Evolutionary conservation across 2,329 filamentous ascomycete genomes (phyloP), one percentile per base, ranked within the genome.

Genomic region (Colletotrichum sp.): DNA sequence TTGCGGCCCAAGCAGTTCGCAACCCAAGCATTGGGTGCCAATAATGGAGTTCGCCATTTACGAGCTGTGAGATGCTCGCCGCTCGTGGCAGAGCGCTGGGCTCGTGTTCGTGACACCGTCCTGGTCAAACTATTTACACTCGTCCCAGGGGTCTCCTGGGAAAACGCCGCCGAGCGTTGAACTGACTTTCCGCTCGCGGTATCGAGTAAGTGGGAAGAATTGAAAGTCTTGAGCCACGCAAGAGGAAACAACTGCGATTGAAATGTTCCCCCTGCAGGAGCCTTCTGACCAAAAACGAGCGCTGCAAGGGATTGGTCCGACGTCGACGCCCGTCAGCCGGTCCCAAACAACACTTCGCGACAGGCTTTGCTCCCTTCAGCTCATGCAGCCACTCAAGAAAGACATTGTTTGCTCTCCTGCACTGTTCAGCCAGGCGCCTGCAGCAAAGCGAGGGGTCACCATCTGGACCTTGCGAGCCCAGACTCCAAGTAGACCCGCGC

Each of bases 1-100:
- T 39, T 60, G 71, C 74, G 48, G 74, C 74, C 74, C 74, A 75
- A 75, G 30, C 64, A 73, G 34, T 34, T 57, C n/a, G 14, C 34
- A 68, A 55, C 73, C 73, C 70, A 39, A 68, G 70, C 59, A 65
- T 76, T 69, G 74, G 71, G 74, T 74, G 57, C 39, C 74, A 74
- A 74, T 52, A 64, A 55, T 43, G 61, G 60, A 69, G 68, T 60
- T 26, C 43, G 28, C 59, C 28, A 48, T 76, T 72, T 64, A 73
- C 73, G 63, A 73, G 39, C 30, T 72, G 55, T 28, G 18, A 34
- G 55, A 48, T 52, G 36, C 26, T 39, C 18, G 66, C 36, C 52
- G 21, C 61, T 21, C 24, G 39, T 34, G 43, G 26, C 18, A 60
- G 24, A 59, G 28, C 34, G n/a, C 21, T 59, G 70, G 26, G 26